Evolutionary conservation across 495 filamentous ascomycete species (phyloP).

Genomic region (Talaromyces borbonicus): DNA sequence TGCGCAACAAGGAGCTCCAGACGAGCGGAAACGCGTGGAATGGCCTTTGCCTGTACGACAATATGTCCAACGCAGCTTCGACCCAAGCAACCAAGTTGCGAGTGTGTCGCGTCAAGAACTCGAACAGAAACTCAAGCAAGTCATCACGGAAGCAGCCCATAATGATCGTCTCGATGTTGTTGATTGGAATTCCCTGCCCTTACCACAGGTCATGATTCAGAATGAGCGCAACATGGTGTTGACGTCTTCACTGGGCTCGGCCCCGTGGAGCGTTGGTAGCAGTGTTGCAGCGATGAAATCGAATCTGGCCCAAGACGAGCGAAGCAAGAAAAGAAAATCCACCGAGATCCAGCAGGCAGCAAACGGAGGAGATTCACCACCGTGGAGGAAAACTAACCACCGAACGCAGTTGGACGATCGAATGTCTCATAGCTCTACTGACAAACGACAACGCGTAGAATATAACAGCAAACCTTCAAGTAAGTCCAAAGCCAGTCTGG

Average conservation of each 20-base stretch:
- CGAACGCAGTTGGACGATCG: slow-evolving; percentile 64
- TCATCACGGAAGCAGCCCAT: slow-evolving; percentile 74
- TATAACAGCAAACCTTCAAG: slow-evolving; percentile 47
- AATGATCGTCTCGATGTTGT: slow-evolving; percentile 53
- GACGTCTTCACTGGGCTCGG: slow-evolving; percentile 28
- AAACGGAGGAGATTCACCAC: slow-evolving; percentile 42
- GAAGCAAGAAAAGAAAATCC: slow-evolving; percentile 71
- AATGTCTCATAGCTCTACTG: slow-evolving; percentile 50
- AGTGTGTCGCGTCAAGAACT: slow-evolving; percentile 59
- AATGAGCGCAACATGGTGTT: slow-evolving; percentile 45
- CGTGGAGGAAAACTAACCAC: slow-evolving; percentile 65
- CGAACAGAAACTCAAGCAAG: slow-evolving; percentile 72
- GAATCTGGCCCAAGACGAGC: slow-evolving; percentile 13
- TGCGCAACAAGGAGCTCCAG: slow-evolving; percentile 9
- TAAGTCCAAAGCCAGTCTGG: slow-evolving; percentile 84
- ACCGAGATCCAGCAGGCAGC: slow-evolving; percentile 43
- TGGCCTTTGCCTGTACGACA: slow-evolving; percentile 67
- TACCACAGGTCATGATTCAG: slow-evolving; percentile 82
- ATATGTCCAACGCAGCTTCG: slow-evolving; percentile 81
- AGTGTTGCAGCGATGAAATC: slow-evolving; percentile 20
- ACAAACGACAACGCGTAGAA: slow-evolving; percentile 51
- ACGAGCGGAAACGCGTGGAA: slow-evolving; percentile 41
- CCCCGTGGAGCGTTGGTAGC: slow-evolving; percentile 22
- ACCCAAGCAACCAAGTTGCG: slow-evolving; percentile 54
- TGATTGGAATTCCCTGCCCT: slow-evolving; percentile 72